Evolutionary conservation across 495 filamentous ascomycete genomes (phyloP), one percentile per base, ranked within the genome.

Genomic region (Hypoxylon crocopeplum): DNA sequence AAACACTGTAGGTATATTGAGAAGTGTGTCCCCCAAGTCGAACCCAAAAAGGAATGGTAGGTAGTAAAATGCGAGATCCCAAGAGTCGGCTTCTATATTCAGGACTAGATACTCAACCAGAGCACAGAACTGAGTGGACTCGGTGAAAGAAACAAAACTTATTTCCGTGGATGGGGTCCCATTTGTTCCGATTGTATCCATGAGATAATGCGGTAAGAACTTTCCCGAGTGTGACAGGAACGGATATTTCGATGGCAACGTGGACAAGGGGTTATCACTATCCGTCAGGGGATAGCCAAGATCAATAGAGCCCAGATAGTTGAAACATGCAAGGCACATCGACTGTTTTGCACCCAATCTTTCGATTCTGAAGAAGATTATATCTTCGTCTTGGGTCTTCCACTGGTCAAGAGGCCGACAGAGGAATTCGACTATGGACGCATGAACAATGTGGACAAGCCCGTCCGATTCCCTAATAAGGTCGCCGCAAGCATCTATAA

Each of bases 371-470:
- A 65, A 65, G 45, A 30, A 54, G 0, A 49, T 11, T 6, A 65
- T 45, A 0, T 16, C 39, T 42, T 48, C 21, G 38, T 65, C 61
- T 27, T 60, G 33, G 8, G 6, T 25, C 16, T 50, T 11, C 58
- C 59, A 67, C 5, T 53, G 16, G 19, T 38, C 47, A 5, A 48
- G 36, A 22, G 38, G 36, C 4, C 59, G 59, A 5, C 46, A 59
- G 7, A 67, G 49, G 40, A 67, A 63, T 15, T 67, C 63, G 21
- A 36, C 15, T 16, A 67, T 22, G 36, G 63, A 67, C 25, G 60
- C 40, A 48, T 67, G 63, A 7, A 17, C 32, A 10, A 67, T 45
- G 16, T 56, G 59, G 27, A 52, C 38, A 41, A 49, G 20, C 7
- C 51, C 58, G 19, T 39, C 34, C 4, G 34, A 52, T 21, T 58